Evolutionary conservation across 2,329 filamentous ascomycete species (phyloP), one percentile per base, ranked within the genome.

Genomic region (Taxawa tesnikishii): DNA sequence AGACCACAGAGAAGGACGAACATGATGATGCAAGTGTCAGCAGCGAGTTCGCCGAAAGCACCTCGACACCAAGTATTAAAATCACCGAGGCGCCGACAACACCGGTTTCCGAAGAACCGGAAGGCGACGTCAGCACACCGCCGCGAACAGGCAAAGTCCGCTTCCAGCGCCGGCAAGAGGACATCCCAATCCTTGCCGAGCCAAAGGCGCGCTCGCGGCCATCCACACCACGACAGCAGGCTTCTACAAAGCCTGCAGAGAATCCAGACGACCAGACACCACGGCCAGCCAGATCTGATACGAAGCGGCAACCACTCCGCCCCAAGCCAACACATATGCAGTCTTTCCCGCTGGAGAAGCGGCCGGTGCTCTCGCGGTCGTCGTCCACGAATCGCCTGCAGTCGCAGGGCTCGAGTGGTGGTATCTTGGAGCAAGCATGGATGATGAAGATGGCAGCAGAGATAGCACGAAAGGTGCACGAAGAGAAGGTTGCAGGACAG

Each of bases 391-490:
- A 25, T 3, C 34, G 29, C 9, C 25, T 30, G n/a, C 32, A 31
- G 28, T 32, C 15, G 14, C 28, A 31, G 24, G 35, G 28, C 29
- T 34, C 30, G 25, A 49, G 49, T 11, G 60, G 64, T 10, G 65
- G 65, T 12, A 82, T 84, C 29, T 62, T 83, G 15, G 80, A 85
- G 51, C 79, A 84, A 54, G 83, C 82, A 3, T 90, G 83, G 81
- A 80, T 90, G 59, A 75, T 79, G 62, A 90, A 94, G 63, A 90
- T 98, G 73, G 87, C 88, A 4, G 79, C 78, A 41, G 90, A 96
- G 56, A 88, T 96, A 46, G 84, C 85, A 21, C 68, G 77, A 31
- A 79, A 83, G 34, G 84, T 93, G 42, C 83, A 88, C 43, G 83
- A 94, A 44, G 83, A 94, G 59, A 90, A 94, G 58, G 58, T 53